Conservation (phyloP, 2,329 filamentous ascomycete species). For the Penicillium sumatraense region DNA sequence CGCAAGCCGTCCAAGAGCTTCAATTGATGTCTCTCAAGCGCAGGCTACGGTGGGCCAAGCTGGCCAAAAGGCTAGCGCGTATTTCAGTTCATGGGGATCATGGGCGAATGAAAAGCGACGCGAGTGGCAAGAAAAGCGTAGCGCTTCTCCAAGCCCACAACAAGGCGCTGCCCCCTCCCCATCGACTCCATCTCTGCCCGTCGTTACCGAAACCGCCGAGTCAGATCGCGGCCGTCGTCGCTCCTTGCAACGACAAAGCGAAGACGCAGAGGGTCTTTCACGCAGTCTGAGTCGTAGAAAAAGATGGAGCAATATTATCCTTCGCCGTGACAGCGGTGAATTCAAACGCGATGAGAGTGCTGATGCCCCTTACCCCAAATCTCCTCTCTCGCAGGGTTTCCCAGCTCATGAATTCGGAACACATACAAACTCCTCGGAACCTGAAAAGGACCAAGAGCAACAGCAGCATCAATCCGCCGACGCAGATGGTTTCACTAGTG, state of each 20-base stretch:
- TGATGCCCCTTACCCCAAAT: slow-evolving; percentile 34
- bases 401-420: slow-evolving; percentile 24
- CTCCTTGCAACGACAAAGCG: slow-evolving; percentile 35
- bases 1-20: slow-evolving; percentile 35
- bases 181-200: slow-evolving; percentile 25
- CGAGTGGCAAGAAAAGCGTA: slow-evolving; percentile 50
- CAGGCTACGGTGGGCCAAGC: slow-evolving; percentile 61
- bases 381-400: slow-evolving; percentile 37
- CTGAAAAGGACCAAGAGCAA: slow-evolving; percentile 6
- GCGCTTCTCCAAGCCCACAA: slow-evolving; percentile 23
- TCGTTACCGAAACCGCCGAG: slow-evolving; percentile 30
- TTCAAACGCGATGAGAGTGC: slow-evolving; percentile 29
- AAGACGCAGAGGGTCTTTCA: slow-evolving; percentile 32
- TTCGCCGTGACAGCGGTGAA: slow-evolving; percentile 39
- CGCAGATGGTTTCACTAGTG: slow-evolving; percentile 23
- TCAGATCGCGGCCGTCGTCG: slow-evolving; percentile 34
- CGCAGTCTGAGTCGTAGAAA: slow-evolving; percentile 41
- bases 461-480: slow-evolving; percentile 6
- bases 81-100: slow-evolving; percentile 65
- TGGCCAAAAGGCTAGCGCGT: slow-evolving; percentile 62
- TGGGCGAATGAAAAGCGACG: slow-evolving; percentile 60
- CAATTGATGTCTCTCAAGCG: slow-evolving; percentile 57
- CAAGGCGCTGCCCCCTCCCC: slow-evolving; percentile 22
- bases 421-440: not conserved
- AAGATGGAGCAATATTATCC: slow-evolving; percentile 43